Base-by-base conservation (phyloP, 768 basidiomycete species). In the Tricholoma bakamatsutake region DNA sequence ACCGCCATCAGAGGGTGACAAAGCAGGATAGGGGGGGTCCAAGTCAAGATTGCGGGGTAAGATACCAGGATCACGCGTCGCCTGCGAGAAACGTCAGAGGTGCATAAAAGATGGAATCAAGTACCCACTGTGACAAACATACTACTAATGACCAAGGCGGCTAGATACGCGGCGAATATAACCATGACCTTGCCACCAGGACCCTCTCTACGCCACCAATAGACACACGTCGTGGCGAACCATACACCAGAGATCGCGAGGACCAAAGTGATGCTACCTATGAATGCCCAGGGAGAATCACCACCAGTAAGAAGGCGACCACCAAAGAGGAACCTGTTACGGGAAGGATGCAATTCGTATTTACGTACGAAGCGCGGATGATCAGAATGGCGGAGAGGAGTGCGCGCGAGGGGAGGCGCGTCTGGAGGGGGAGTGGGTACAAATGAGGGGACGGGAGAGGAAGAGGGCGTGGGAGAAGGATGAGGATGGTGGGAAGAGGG, bases 161-260 rank as follows among this genome's bases (percentile, higher is more conserved):
- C 64, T 56, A 82, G 61, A 60, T 83, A 83, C 7, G 70, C 76
- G 37, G 75, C 75, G 21, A 81, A 75, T 17, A 75, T 78, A 0
- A 88, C 87, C 12, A 85, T 52, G 2, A 60, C 61, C 46, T 62
- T 62, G 7, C 53, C 80, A 4, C 62, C 64, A 13, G 24, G 5
- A 1, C 52, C 56, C 4, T 82, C 85, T 5, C 85, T 81, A 49
- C 90, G 88, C 94, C 95, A 98, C 81, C 95, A 87, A 82, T 87
- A 96, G 15, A 87, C 83, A 46, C 85, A 88, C 0, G 93, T 94
- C 24, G 92, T 92, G 9, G 84, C 89, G 59, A 97, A 83, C 90
- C 92, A 99, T 8, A 88, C 70, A 0, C 85, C 91, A 2, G 89
- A 74, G 46, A 98, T 77, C 2, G 77, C 77, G 24, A 93, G 65